These are phyloP conservation scores for Diaporthe eres DNA, from an alignment of 2,329 filamentous ascomycete genomes.

Conservation along the genomic window DNA sequence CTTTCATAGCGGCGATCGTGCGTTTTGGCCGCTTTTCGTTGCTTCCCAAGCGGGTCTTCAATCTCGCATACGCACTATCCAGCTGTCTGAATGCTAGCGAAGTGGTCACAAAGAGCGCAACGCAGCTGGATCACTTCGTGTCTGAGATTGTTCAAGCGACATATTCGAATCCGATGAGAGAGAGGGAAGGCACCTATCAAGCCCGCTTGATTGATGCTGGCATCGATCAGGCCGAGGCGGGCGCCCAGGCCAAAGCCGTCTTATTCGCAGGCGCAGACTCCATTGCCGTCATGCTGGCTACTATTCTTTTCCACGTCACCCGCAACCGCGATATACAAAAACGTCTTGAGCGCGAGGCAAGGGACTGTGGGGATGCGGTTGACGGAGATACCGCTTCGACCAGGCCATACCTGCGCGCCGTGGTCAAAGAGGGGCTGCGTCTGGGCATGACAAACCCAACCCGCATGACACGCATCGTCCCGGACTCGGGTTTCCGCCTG, in stretches of 20 bases:
- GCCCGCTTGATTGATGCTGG: neutral
- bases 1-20: neutral
- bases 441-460: constrained; percentile 42
- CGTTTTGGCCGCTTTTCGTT: neutral
- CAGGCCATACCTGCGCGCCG: constrained; percentile 55
- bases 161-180: too few relatives aligned
- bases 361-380: too few relatives aligned
- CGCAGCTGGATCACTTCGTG: too few relatives aligned
- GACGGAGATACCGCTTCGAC: too few relatives aligned
- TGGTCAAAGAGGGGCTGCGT: constrained; percentile 43
- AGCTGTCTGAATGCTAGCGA: neutral
- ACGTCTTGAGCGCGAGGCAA: too few relatives aligned
- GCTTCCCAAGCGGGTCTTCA: neutral
- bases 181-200: neutral
- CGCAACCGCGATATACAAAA: neutral
- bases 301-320: neutral
- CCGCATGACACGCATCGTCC: constrained; percentile 38
- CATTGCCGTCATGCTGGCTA: neutral
- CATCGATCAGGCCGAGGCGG: neutral
- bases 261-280: neutral
- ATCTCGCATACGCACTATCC: neutral
- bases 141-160: too few relatives aligned
- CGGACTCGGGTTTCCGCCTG: constrained; percentile 48
- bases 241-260: neutral
- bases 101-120: too few relatives aligned